Evolutionary conservation across 1,139 yeast species (phyloP), one percentile per base, ranked within the genome.

Genomic region (Scheffersomyces titani): DNA sequence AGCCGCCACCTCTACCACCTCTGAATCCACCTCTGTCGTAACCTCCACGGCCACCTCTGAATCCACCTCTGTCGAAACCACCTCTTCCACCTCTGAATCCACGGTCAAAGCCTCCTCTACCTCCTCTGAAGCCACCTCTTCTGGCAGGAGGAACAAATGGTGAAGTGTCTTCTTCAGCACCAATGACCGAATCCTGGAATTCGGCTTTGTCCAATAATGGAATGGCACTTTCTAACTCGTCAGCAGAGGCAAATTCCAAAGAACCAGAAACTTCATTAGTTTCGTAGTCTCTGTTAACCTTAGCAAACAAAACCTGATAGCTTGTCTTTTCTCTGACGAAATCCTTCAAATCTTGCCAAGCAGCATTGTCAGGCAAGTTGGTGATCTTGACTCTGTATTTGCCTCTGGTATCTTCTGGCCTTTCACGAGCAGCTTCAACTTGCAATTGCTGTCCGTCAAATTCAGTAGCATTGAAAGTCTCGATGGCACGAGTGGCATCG

Each of bases 321-420:
- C 83, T 85, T 66, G 86, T 81, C 68, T 86, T 86, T 62, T 88
- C 93, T 72, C 91, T 80, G 62, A 89, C 89, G 67, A 87, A 85
- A 75, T 89, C 96, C 75, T 89, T 89, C 70, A 89, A 83, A 69
- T 89, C 93, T 80, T 89, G 94, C 96, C 96, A 89, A 55, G 92
- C 88, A 57, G 90, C 82, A 61, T 88, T 87, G 65, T 87, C 89
- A 64, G 92, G 92, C 67, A 89, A 80, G 73, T 85, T 85, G 63
- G 84, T 74, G 47, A 89, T 83, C 69, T 86, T 84, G 58, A 88
- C 85, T 80, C 96, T 85, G 76, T 76, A 85, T 76, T 89, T 87
- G 67, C 91, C 91, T 70, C 87, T 83, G 65, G 88, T 78, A 75
- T 77, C 83, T 69, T 79, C 83, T 63, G 69, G 75, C 68, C 81